Conservation (phyloP, 2,329 filamentous ascomycete genomes). For the Fusarium poae region DNA sequence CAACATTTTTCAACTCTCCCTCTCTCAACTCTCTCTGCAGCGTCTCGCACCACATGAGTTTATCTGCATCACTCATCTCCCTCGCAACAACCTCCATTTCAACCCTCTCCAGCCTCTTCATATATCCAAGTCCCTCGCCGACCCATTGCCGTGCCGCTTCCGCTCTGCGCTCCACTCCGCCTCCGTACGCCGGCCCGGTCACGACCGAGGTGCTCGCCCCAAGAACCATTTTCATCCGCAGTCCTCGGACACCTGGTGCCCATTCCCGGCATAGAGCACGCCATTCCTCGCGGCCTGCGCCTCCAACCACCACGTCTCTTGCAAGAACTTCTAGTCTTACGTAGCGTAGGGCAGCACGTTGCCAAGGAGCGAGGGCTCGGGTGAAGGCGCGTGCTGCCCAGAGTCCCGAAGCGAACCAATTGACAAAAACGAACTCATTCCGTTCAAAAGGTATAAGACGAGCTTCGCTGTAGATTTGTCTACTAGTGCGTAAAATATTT, state of each 20-base stretch:
- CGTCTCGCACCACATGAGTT: slow-evolving; percentile 54
- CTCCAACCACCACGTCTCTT: slow-evolving; percentile 53
- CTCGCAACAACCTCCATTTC: slow-evolving; percentile 58
- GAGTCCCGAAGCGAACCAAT: slow-evolving; percentile 61
- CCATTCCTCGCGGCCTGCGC: slow-evolving; percentile 53
- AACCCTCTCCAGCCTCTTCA: slow-evolving; percentile 53
- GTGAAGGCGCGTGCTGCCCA: slow-evolving; percentile 57
- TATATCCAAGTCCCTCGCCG: slow-evolving; percentile 49
- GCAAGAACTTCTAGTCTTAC: slow-evolving; percentile 58
- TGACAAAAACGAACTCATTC: slow-evolving; percentile 63
- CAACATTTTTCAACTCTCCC: slow-evolving; percentile 24
- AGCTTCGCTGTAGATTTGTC: slow-evolving; percentile 60
- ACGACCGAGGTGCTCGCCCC: slow-evolving; percentile 41
- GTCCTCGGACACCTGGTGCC: slow-evolving; percentile 54
- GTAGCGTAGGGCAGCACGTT: slow-evolving; percentile 57
- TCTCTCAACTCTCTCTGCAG: slow-evolving; percentile 50
- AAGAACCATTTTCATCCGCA: slow-evolving; percentile 57
- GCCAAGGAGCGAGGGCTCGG: slow-evolving; percentile 56
- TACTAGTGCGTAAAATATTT: slow-evolving; percentile 55
- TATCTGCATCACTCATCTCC: slow-evolving; percentile 51
- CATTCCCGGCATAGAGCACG: slow-evolving; percentile 54
- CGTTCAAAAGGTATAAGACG: slow-evolving; percentile 56
- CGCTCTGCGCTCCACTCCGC: slow-evolving; percentile 35
- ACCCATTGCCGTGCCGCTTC: slow-evolving; percentile 39
- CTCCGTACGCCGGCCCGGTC: slow-evolving; percentile 40